Base-by-base conservation (phyloP, 805 yeast species). In the Teunomyces panamensis region DNA sequence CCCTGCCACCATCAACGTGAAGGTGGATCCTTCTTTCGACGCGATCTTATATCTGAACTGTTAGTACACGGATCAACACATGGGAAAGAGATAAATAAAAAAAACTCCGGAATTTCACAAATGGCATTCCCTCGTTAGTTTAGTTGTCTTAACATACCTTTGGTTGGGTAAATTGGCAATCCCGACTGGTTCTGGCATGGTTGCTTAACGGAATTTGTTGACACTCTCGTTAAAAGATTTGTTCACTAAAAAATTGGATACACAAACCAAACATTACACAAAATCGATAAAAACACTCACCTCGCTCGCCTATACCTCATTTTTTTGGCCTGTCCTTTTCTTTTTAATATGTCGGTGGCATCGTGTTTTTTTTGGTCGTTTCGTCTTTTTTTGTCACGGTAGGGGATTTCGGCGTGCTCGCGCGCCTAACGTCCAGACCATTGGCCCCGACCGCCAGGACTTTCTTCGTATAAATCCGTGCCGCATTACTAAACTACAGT, bases 1-100 rank as follows among this genome's bases (percentile, higher is more conserved):
- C 57, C 97, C 97, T 42, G 89, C 89, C 26, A 89, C 83, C 90
- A 89, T 81, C 48, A 91, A 59, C 41, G 95, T 89, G 67, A 88
- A 86, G 24, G 83, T 73, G 16, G 89, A 86, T 39, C 94, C 95
- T 56, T 81, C 74, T 54, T 84, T 83, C 49, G 87, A 82, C 44
- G 86, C 86, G 52, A 85, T 81, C 64, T 85, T 87, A 71, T 85
- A 86, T 63, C 86, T 80, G 44, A 14, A 50, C 32, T 3, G 52
- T 49, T 44, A 58, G 50, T 44, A 47, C 5, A 26, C 24, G 24
- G 24, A 20, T 20, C 24, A 28, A 41, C 16, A 3, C 20, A 10
- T 8, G 26, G 17, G 29, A 26, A 24, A 26, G 17, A 17, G 17
- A 17, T 17, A 17, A 3, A 17, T 17, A 17, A 17, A 17, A 17